Evolutionary conservation across 73 alveolate species (phyloP).

Genomic region (Diophrys appendiculata): DNA sequence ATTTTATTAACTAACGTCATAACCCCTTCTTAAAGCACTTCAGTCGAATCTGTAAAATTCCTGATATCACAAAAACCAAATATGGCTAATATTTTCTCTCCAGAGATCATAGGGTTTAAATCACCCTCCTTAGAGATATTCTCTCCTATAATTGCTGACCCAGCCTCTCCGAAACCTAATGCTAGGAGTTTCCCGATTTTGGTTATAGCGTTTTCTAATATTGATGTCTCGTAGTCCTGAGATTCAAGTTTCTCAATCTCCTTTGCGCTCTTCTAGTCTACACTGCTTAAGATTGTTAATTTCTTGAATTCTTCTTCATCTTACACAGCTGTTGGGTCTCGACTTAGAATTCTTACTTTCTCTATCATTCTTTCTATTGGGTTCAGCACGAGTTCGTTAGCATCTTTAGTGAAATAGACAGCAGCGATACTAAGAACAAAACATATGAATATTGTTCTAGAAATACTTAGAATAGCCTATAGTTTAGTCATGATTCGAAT

Average conservation of each 20-base stretch:
- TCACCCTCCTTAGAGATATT: slow-evolving; percentile 40
- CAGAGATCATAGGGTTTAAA: slow-evolving; percentile 46
- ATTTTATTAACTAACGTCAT: slow-evolving; percentile 94
- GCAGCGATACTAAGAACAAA: slow-evolving; percentile 63
- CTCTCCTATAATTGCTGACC: slow-evolving; percentile 58
- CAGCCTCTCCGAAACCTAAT: slow-evolving; percentile 72
- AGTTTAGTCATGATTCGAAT: background rate
- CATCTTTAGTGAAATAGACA: slow-evolving; percentile 57
- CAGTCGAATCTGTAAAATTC: slow-evolving; percentile 85
- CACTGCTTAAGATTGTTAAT: slow-evolving; percentile 50
- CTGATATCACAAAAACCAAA: slow-evolving; percentile 92
- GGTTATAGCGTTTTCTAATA: slow-evolving; percentile 64
- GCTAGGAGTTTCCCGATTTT: slow-evolving; percentile 71
- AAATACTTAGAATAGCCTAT: slow-evolving; percentile 18
- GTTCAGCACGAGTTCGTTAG: slow-evolving; percentile 59
- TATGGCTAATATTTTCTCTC: slow-evolving; percentile 74
- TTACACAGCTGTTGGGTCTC: slow-evolving; percentile 67
- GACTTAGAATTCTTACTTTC: slow-evolving; percentile 62
- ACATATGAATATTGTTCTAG: slow-evolving; percentile 63
- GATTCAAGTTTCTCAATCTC: background rate
- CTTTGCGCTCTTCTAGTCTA: background rate
- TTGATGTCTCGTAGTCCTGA: slow-evolving; percentile 47
- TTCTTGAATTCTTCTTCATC: slow-evolving; percentile 64
- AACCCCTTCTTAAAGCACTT: slow-evolving; percentile 85
- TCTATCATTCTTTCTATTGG: slow-evolving; percentile 77